phyloP scores from a whole-genome alignment of 1,139 yeast genomes.

The Saccharomyces hybrid region DNA sequence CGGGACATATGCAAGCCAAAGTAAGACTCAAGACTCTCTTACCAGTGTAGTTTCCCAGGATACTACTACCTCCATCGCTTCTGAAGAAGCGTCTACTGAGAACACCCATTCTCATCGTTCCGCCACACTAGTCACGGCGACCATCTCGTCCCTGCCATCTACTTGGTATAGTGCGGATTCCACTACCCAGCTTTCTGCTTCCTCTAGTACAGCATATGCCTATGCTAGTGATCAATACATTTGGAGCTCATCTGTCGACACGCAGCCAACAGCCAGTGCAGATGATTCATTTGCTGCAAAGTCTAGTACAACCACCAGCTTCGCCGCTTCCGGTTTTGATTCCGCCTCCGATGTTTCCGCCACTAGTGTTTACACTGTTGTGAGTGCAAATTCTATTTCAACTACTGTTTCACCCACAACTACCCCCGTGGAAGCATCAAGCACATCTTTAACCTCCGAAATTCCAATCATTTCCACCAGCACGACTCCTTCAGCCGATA shows the following conservation, averaged over 20 bases:
- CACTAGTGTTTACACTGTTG: neutral
- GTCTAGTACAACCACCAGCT: neutral
- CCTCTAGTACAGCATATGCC: neutral
- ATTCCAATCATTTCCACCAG: neutral
- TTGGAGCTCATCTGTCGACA: neutral
- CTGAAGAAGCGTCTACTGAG: neutral
- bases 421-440: slow-evolving; percentile 1
- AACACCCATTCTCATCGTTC: neutral
- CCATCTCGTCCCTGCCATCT: neutral
- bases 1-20: neutral
- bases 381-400: neutral
- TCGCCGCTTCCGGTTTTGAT: neutral
- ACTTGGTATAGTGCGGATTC: neutral
- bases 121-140: neutral
- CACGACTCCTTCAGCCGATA: neutral
- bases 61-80: neutral
- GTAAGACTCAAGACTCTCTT: neutral
- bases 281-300: neutral
- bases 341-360: neutral
- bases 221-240: neutral
- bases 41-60: neutral
- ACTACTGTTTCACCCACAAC: slow-evolving; percentile 3
- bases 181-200: neutral
- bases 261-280: neutral
- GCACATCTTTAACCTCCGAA: slow-evolving; percentile 3